Evolutionary conservation across 306 rosid species (phyloP).

Genomic region (Chamaecrista fasciculata): DNA sequence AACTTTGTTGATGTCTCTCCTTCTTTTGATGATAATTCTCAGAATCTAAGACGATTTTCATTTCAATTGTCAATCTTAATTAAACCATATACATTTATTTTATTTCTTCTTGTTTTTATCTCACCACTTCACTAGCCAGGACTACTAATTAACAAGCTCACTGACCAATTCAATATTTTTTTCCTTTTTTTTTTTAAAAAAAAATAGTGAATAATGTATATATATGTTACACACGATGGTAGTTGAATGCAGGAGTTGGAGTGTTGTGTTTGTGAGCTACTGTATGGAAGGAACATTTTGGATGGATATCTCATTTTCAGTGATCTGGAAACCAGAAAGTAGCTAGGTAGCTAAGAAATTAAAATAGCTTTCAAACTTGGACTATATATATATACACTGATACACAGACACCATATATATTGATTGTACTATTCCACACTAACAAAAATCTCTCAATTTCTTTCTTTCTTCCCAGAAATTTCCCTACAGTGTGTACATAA

Average conservation of each 20-base stretch:
- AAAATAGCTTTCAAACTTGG: background rate
- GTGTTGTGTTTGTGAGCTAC: slow-evolving; percentile 1
- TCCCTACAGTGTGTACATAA: background rate
- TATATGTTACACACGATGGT: too few species aligned
- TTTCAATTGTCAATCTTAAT: too few species aligned
- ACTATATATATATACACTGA: background rate
- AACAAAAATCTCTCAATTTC: background rate
- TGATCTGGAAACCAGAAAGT: slow-evolving; percentile 1
- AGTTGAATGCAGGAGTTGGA: slow-evolving; percentile 16
- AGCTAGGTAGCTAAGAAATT: too few species aligned
- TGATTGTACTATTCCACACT: background rate
- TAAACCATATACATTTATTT: too few species aligned
- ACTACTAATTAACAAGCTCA: too few species aligned
- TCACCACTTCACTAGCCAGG: too few species aligned
- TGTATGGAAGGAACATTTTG: background rate
- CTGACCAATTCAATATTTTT: too few species aligned
- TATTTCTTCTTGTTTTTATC: too few species aligned
- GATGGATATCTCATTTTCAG: background rate
- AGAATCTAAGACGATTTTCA: slow-evolving; percentile 3
- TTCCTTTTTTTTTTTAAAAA: too few species aligned
- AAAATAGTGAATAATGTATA: too few species aligned
- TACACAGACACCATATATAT: background rate
- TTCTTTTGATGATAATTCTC: slow-evolving; percentile 2
- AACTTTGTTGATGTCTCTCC: background rate
- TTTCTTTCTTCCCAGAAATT: background rate